Evolutionary conservation across 2,329 filamentous ascomycete species (phyloP), one percentile per base, ranked within the genome.

Genomic region (Colletotrichum paranaense): DNA sequence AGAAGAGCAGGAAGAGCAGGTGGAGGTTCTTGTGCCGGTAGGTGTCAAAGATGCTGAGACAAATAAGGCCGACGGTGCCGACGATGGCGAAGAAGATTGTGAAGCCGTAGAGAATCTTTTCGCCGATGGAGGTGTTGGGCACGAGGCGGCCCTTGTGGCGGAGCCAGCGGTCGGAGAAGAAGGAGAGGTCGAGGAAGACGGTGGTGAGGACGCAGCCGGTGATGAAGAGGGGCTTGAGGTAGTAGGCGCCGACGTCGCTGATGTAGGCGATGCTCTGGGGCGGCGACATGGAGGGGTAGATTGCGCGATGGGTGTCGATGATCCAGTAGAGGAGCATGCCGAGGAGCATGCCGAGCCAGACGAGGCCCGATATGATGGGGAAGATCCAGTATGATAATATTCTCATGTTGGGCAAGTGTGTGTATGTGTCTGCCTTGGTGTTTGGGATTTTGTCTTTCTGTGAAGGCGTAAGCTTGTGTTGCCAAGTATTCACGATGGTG

Each of bases 21-120:
- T 99, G 97, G 71, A 93, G 80, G 1, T 77, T 82, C 1, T 87
- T 87, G 80, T 98, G 90, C 68, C 86, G 85, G n/a, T 88, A 82
- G 0, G 94, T 97, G 82, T 98, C 95, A 82, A 97, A 98, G 77
- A 98, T 92, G 75, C 92, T 92, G 53, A 99, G 87, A 6, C 95
- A 86, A 75, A 98, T 95, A 57, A 99, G 84, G 4, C 96, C 96
- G 0, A 88, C 87, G 0, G 94, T 95, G 64, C 97, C 97, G 28
- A 92, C 83, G 56, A 96, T 80, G 12, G 95, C 93, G 74, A 92
- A 91, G 35, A 91, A 56, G 60, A 95, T 94, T 57, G 88, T 89
- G 56, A 93, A 81, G 2, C 80, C 81, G 6, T 87, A 90, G 26
- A 94, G 86, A 4, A 91, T 77, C 82, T 92, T 94, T 80, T 95